phyloP scores from a whole-genome alignment of 148 eudicot species.

The Vaccinium macrocarpon region DNA sequence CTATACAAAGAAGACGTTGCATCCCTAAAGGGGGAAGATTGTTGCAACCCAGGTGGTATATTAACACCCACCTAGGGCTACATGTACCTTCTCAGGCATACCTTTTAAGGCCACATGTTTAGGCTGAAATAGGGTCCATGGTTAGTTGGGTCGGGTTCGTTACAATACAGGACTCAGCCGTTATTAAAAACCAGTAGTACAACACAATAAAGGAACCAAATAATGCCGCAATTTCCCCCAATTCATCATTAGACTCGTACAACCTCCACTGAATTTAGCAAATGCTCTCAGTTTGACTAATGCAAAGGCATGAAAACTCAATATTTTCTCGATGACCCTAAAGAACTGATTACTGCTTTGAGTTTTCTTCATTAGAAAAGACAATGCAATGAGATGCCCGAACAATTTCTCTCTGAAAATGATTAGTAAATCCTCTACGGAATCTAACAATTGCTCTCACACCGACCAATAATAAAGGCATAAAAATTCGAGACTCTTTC shows the following conservation, averaged over 20 bases:
- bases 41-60: too few relatives aligned
- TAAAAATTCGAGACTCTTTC: not conserved
- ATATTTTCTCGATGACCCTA: not conserved
- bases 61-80: too few relatives aligned
- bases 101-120: too few relatives aligned
- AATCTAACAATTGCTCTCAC: not conserved
- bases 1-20: too few relatives aligned
- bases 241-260: too few relatives aligned
- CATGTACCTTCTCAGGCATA: too few relatives aligned
- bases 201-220: not conserved
- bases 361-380: not conserved
- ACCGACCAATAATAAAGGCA: not conserved
- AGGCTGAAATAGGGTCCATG: too few relatives aligned
- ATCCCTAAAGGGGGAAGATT: too few relatives aligned
- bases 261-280: too few relatives aligned
- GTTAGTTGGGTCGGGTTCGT: too few relatives aligned
- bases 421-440: not conserved
- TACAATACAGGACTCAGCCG: too few relatives aligned
- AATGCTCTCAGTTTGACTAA: not conserved
- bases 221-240: not conserved
- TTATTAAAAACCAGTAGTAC: not conserved
- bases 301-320: not conserved
- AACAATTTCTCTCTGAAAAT: not conserved
- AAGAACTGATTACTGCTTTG: not conserved
- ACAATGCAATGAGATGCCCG: not conserved